Base-by-base conservation (phyloP, 2,329 filamentous ascomycete species). In the Cercospora canescens region DNA sequence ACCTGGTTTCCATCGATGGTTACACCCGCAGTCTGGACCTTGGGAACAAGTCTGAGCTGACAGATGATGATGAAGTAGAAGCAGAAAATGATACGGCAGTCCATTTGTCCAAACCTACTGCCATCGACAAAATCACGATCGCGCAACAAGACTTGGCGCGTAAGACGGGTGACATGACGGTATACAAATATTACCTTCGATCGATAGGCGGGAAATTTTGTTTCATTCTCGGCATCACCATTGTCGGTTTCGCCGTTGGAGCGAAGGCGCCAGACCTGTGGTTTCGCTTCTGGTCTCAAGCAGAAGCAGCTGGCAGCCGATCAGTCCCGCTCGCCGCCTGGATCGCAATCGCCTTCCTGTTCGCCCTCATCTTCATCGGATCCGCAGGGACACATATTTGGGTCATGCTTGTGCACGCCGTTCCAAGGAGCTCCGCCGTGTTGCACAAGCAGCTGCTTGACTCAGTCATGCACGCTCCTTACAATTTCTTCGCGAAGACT, bases 231-330 rank as follows among this genome's bases (percentile, higher is more conserved):
- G 64, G 74, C 18, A 32, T 74, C 24, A 70, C 69, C 57, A 69
- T 71, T 18, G 59, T 71, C 4, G 50, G 76, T 6, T 82, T 80
- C 63, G 73, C 77, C 8, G 69, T 81, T 32, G 72, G 77, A 14
- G 79, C 80, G 63, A 75, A 76, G 55, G 79, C 82, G 48, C 80
- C 69, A 12, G 61, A 64, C 26, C 72, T 85, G 4, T 85, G 83
- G 83, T 76, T 85, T 6, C 80, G 83, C 64, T 81, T 81, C 73
- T 85, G 81, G 83, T 78, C 82, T 0, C 78, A 81, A 59, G 80
- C 62, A 26, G 64, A 58, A 16, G 41, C 41, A 8, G 54, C 48
- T n/a, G 50, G 39, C 7, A 21, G 30, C 16, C 32, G 12, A 6
- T 45, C 45, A 9, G 35, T 59, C 11, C 61, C 69, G n/a, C 60